Conservation (phyloP, 805 yeast species). For the Candida peoriensis region DNA sequence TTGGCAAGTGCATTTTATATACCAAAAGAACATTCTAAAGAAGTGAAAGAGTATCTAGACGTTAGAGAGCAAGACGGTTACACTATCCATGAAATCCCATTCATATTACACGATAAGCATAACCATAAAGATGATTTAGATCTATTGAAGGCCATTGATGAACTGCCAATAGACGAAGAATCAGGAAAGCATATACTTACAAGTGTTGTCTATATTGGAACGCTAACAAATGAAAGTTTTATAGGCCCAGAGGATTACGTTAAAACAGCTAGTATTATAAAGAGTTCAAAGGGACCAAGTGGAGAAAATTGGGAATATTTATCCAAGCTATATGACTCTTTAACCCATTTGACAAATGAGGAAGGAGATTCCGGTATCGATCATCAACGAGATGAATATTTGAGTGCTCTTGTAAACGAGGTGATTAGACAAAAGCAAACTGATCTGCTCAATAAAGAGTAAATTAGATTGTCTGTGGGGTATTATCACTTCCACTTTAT, state of each 20-base stretch:
- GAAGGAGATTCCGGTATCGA: too few species aligned
- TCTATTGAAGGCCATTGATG: conserved; percentile 6
- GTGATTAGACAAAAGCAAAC: conserved; percentile 5
- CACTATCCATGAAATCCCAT: conserved; percentile 59
- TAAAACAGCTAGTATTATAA: conserved; percentile 58
- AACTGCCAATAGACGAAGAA: conserved; percentile 25
- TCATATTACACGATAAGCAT: conserved; percentile 38
- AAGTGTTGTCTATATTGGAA: conserved; percentile 78
- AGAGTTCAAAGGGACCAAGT: conserved; percentile 64
- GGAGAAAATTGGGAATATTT: conserved; percentile 78
- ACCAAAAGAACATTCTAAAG: conserved; percentile 53
- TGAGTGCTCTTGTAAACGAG: conserved; percentile 14
- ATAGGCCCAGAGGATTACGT: conserved; percentile 70
- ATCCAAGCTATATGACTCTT: conserved; percentile 44
- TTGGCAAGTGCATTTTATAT: conserved; percentile 86
- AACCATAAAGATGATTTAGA: conserved; percentile 4
- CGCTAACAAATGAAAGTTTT: conserved; percentile 74
- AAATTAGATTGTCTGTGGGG: too few species aligned
- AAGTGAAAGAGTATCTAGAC: conserved; percentile 67
- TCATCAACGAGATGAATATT: conserved; percentile 12
- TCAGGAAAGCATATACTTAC: conserved; percentile 40
- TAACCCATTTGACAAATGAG: conserved; percentile 27
- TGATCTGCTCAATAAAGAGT: background rate
- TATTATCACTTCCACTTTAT: too few species aligned
- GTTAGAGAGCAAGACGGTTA: conserved; percentile 89